phyloP scores from a whole-genome alignment of 2,329 filamentous ascomycete genomes.

The Trichoderma brevicompactum region DNA sequence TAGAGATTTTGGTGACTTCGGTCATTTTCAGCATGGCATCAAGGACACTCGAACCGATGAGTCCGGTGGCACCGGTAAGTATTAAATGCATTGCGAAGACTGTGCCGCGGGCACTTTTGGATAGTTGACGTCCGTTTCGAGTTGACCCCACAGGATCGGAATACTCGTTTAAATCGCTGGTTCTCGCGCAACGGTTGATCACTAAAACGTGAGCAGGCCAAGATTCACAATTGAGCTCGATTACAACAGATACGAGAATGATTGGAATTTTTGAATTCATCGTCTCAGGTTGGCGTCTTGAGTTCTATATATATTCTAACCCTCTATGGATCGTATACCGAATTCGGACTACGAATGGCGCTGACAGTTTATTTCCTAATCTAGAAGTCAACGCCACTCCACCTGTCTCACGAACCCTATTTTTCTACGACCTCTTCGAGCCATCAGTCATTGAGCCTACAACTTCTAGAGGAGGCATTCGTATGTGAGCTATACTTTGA shows the following conservation, averaged over 20 bases:
- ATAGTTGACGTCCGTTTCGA: background rate
- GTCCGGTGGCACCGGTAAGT: constrained; percentile 28
- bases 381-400: background rate
- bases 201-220: too few species aligned
- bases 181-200: background rate
- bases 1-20: constrained; percentile 28
- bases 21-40: constrained; percentile 28
- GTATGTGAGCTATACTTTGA: too few species aligned
- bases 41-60: constrained; percentile 27
- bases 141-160: background rate
- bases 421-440: background rate
- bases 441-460: background rate
- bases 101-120: background rate
- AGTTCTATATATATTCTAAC: background rate
- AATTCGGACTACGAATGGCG: background rate
- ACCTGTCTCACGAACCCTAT: background rate
- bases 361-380: constrained; percentile 9
- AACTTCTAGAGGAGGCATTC: too few species aligned
- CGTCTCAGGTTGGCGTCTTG: background rate
- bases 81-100: constrained; percentile 25
- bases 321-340: background rate
- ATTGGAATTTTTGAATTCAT: background rate
- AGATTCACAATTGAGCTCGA: background rate
- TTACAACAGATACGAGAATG: background rate
- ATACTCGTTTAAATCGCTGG: background rate